Evolutionary conservation across 164 flowering plant species (phyloP).

Genomic region (Annona cherimola): DNA sequence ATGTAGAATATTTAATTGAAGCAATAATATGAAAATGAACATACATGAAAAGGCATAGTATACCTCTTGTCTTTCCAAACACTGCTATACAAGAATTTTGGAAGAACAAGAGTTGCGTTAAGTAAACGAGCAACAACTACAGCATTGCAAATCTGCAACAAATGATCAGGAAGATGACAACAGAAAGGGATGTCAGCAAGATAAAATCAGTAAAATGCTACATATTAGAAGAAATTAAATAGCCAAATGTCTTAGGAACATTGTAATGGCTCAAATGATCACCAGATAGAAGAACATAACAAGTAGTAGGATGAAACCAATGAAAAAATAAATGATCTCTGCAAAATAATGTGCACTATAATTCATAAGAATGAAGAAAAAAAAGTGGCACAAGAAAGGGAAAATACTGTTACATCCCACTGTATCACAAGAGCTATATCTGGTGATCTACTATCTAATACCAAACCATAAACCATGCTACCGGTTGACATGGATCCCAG

Average conservation of each 20-base stretch:
- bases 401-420: too few species aligned
- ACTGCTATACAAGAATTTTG: constrained; percentile 81
- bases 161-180: neutral
- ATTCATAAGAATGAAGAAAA: too few species aligned
- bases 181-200: neutral
- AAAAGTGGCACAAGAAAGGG: too few species aligned
- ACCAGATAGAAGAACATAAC: too few species aligned
- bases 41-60: constrained; percentile 4
- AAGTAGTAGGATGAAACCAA: too few species aligned
- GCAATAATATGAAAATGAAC: neutral
- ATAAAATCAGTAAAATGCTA: constrained; percentile 10
- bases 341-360: too few species aligned
- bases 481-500: neutral
- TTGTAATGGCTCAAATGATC: too few species aligned
- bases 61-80: constrained; percentile 94
- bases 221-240: neutral
- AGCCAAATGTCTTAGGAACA: neutral
- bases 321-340: too few species aligned
- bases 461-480: neutral
- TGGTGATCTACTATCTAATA: neutral
- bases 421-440: neutral
- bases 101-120: constrained; percentile 86
- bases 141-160: constrained; percentile 82
- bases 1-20: neutral
- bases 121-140: constrained; percentile 88